Conservation (phyloP, 768 basidiomycete species). For the Naematelia aurantialba region DNA sequence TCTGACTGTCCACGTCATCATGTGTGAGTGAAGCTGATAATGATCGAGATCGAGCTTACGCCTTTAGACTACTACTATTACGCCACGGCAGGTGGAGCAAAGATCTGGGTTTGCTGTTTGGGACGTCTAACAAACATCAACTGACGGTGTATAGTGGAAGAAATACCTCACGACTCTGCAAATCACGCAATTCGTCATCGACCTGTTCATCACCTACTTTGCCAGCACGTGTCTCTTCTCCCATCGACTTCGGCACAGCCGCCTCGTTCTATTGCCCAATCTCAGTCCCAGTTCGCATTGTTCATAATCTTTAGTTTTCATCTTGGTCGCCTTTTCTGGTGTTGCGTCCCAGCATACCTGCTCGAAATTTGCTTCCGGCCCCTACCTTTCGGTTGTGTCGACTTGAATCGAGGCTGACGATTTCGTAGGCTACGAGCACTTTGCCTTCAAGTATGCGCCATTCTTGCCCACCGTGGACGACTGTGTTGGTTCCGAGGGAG, state of each 20-base stretch:
- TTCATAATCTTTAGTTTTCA: slow-evolving; percentile 19
- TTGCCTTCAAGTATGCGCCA: slow-evolving; percentile 60
- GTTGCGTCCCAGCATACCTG: not conserved
- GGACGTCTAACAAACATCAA: not conserved
- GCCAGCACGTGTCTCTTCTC: slow-evolving; percentile 66
- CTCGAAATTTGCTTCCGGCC: slow-evolving; percentile 10
- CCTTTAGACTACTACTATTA: slow-evolving; percentile 96
- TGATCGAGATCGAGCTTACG: not conserved
- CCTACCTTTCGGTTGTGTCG: slow-evolving; percentile 47
- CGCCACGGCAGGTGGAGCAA: slow-evolving; percentile 92
- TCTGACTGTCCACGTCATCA: slow-evolving; percentile 88
- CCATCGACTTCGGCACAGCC: slow-evolving; percentile 26
- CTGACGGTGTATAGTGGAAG: slow-evolving; percentile 75
- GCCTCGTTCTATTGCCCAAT: not conserved
- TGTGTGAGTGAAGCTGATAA: slow-evolving; percentile 66
- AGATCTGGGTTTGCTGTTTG: slow-evolving; percentile 71
- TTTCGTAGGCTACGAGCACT: slow-evolving; percentile 69
- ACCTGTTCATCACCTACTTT: slow-evolving; percentile 85
- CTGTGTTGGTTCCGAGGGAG: slow-evolving; percentile 83
- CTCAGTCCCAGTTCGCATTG: slow-evolving; percentile 18
- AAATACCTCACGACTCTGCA: slow-evolving; percentile 96
- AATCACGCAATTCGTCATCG: slow-evolving; percentile 91
- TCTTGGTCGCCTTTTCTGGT: slow-evolving; percentile 5
- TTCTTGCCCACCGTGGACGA: slow-evolving; percentile 67
- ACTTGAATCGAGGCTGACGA: slow-evolving; percentile 8